A percentile compares a stretch with the other conserved stretches of the same genome.
These are phyloP conservation scores for Chrysanthemum lavandulifolium DNA, from an alignment of 129 eudicot genomes.

Conservation along the genomic window DNA sequence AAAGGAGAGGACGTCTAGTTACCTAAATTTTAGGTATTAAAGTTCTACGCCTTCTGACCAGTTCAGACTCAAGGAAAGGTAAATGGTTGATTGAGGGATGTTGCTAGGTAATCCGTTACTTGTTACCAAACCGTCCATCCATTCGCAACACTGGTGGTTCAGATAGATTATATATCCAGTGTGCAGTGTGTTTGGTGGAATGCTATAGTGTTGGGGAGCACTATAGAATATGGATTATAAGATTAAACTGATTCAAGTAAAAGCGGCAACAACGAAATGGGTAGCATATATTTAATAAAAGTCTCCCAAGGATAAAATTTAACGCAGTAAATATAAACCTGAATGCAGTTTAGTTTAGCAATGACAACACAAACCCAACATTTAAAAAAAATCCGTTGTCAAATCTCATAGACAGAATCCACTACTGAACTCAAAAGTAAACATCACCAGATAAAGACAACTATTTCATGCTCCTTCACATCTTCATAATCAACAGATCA, in stretches of 20 bases:
- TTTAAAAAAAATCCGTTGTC: neutral
- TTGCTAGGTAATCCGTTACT: too few species aligned
- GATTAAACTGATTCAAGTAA: neutral
- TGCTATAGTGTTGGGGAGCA: neutral
- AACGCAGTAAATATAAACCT: neutral
- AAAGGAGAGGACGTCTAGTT: too few species aligned
- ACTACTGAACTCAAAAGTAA: constrained; percentile 17
- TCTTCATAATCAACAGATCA: neutral
- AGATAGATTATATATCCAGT: too few species aligned
- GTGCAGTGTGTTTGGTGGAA: neutral
- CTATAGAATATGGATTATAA: neutral
- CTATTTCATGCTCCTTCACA: constrained; percentile 13
- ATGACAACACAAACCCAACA: neutral
- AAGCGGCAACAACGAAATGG: neutral
- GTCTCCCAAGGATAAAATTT: neutral
- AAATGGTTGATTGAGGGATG: too few species aligned
- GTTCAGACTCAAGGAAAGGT: too few species aligned
- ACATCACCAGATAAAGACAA: constrained; percentile 1
- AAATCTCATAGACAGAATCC: constrained; percentile 8
- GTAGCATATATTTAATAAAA: neutral
- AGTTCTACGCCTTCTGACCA: too few species aligned
- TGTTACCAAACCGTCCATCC: too few species aligned
- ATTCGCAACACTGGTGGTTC: too few species aligned
- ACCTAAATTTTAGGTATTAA: too few species aligned
- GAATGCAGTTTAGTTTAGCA: constrained; percentile 8